Evolutionary conservation across 208 protist genomes (phyloP).

Genomic region (Leishmania gerbilli): DNA sequence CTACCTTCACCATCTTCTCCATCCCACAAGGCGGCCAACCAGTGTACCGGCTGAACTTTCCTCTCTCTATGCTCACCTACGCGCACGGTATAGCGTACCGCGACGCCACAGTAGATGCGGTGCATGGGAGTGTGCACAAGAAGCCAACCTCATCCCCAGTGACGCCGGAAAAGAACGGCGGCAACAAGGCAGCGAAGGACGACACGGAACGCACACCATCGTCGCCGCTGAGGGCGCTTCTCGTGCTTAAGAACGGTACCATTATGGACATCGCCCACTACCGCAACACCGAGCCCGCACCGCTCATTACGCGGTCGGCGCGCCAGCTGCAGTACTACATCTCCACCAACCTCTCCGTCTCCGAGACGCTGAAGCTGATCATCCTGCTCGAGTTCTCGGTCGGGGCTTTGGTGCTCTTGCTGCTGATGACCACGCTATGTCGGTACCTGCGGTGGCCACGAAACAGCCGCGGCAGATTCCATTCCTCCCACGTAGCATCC

Average conservation of each 20-base stretch:
- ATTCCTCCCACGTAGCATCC: not conserved
- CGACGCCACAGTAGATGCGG: constrained; percentile 28
- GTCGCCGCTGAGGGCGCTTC: not conserved
- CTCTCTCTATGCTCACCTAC: constrained; percentile 63
- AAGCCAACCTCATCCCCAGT: not conserved
- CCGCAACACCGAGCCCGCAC: constrained; percentile 28
- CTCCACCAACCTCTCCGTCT: constrained; percentile 28
- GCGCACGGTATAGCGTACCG: constrained; percentile 33
- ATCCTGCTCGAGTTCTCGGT: not conserved
- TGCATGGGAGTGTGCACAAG: not conserved
- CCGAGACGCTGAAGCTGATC: constrained; percentile 29
- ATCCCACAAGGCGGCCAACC: constrained; percentile 44
- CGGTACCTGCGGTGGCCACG: not conserved
- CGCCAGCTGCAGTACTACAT: constrained; percentile 35
- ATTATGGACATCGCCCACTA: constrained; percentile 26
- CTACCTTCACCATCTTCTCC: constrained; percentile 63
- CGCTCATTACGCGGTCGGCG: constrained; percentile 36
- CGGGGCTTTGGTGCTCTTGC: not conserved
- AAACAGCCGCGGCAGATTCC: not conserved
- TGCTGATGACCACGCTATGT: not conserved
- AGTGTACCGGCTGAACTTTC: constrained; percentile 47
- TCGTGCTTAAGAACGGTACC: constrained; percentile 19
- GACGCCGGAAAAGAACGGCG: not conserved
- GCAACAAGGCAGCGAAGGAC: not conserved
- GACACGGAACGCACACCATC: not conserved